A percentile compares a stretch with the other conserved stretches of the same genome.
These are phyloP conservation scores for Pythium pectinolyticum DNA, from an alignment of 352 stramenopile genomes.

Conservation along the genomic window DNA sequence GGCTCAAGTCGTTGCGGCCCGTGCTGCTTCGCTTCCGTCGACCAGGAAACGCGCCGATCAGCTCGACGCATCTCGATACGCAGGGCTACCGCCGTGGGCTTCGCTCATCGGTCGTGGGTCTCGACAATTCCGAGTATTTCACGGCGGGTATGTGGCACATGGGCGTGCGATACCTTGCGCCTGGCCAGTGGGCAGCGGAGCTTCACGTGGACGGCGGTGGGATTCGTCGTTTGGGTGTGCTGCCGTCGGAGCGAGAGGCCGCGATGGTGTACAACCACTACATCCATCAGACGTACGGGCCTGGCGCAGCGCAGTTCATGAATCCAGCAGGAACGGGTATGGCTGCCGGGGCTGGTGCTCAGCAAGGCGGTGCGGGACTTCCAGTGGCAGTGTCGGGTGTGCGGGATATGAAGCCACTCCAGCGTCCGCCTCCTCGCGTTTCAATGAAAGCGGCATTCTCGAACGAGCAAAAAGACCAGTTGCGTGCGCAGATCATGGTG, in stretches of 20 bases:
- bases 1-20: slow-evolving; percentile 77
- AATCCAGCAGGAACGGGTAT: slow-evolving; percentile 59
- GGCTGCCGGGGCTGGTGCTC: slow-evolving; percentile 10
- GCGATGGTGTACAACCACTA: slow-evolving; percentile 86
- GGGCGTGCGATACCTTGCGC: slow-evolving; percentile 75
- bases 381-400: slow-evolving; percentile 53
- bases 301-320: slow-evolving; percentile 81
- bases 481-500: slow-evolving; percentile 89
- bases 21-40: slow-evolving; percentile 82
- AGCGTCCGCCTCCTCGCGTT: slow-evolving; percentile 42
- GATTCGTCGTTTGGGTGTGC: slow-evolving; percentile 76
- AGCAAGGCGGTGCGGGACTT: slow-evolving; percentile 26
- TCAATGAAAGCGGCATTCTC: slow-evolving; percentile 65
- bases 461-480: slow-evolving; percentile 84
- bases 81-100: slow-evolving; percentile 63
- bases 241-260: slow-evolving; percentile 70
- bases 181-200: slow-evolving; percentile 78
- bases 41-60: slow-evolving; percentile 28
- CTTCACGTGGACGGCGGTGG: slow-evolving; percentile 80
- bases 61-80: slow-evolving; percentile 29
- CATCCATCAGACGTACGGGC: slow-evolving; percentile 84
- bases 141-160: slow-evolving; percentile 83
- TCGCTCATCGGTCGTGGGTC: slow-evolving; percentile 54
- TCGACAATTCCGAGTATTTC: slow-evolving; percentile 80
- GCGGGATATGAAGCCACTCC: slow-evolving; percentile 57